Evolutionary conservation across 495 filamentous ascomycete genomes (phyloP), one percentile per base, ranked within the genome.

Genomic region (Polyplosphaeria fusca): DNA sequence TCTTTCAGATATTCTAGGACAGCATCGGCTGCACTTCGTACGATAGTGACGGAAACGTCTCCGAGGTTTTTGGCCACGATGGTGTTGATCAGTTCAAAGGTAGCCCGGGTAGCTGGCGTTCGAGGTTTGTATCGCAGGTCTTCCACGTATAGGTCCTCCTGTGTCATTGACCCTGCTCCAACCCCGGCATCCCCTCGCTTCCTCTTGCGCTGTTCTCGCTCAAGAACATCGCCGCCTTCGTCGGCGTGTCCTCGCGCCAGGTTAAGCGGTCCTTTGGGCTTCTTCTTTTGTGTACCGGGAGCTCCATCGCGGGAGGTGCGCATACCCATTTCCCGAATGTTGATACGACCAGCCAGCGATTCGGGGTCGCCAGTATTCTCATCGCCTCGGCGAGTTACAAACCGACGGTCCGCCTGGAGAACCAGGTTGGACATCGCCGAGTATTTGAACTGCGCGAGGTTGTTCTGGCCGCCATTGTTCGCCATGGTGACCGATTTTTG

Each of bases 351-450:
- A 30, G 93, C 93, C 40, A 99, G 82, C 47, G 93, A 97, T 74
- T 99, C 93, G 46, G 93, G 93, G 70, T 99, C 94, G 65, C 93
- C 93, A 30, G 94, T 96, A 54, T 87, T 85, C 73, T 99, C 93
- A 75, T 99, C 93, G 61, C 85, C 88, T 61, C 88, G 83, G 65
- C 91, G 85, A 51, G 89, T 91, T 64, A 92, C 85, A 71, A 99
- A 97, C 69, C 94, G 86, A 74, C 89, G 86, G 78, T 99, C 93
- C 76, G 90, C 91, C 86, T 96, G 92, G 82, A 96, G 89, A 71
- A 99, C 93, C 89, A 99, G 84, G 84, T 99, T 99, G 78, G 93
- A 97, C 93, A 99, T 99, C 71, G 90, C 91, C 84, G 89, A 88
- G 81, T 99, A 99, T 74, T 99, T 99, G 80, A 96, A 99, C 76